These are phyloP conservation scores for Plasmodium fragile DNA, from an alignment of 169 alveolate species.

Conservation along the genomic window DNA sequence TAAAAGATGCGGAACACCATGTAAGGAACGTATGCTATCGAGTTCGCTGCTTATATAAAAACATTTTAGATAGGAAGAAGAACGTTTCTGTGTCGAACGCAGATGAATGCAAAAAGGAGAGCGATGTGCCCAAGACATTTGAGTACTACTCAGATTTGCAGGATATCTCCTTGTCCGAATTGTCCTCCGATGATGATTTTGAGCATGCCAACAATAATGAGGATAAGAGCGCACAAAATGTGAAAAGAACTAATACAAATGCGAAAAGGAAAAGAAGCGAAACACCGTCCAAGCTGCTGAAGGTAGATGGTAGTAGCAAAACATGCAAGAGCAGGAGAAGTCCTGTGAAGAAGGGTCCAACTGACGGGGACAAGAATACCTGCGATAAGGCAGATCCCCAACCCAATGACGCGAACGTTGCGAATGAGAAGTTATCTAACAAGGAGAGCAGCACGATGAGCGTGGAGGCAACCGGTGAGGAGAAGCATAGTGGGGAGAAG, in stretches of 20 bases:
- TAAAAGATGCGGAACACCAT: conserved; percentile 51
- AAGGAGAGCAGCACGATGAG: not conserved
- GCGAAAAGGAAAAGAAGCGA: conserved; percentile 7
- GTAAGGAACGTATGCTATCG: conserved; percentile 49
- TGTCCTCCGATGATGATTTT: conserved; percentile 41
- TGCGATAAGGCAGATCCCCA: not conserved
- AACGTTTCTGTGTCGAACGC: not conserved
- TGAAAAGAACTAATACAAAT: conserved; percentile 14
- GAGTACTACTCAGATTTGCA: conserved; percentile 63
- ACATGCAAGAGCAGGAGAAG: not conserved
- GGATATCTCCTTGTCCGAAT: conserved; percentile 61
- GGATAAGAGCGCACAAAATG: conserved; percentile 13
- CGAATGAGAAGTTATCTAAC: not conserved
- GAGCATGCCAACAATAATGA: conserved; percentile 9
- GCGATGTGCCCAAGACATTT: not conserved
- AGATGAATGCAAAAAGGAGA: not conserved
- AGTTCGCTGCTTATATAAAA: conserved; percentile 53
- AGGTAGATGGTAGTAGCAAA: not conserved
- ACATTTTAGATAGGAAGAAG: conserved; percentile 12
- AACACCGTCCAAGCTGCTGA: not conserved
- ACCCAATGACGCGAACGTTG: not conserved
- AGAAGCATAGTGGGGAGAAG: not conserved
- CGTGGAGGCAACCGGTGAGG: not conserved
- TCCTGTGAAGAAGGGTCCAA: not conserved
- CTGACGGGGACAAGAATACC: not conserved